These are phyloP conservation scores for Oryza longistaminata DNA, from an alignment of 176 grass and related monocot species.

Conservation along the genomic window DNA sequence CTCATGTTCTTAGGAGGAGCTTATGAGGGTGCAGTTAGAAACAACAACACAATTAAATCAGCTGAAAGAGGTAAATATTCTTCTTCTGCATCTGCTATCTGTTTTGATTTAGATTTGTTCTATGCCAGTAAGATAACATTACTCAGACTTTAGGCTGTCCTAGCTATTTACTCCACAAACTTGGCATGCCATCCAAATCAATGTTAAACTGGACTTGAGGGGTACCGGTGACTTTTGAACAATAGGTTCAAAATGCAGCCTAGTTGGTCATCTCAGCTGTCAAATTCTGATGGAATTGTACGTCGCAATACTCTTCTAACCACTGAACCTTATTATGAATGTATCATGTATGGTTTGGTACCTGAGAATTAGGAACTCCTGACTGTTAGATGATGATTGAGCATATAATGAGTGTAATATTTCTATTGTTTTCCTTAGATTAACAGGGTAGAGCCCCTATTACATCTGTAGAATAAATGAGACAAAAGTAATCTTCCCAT, in stretches of 20 bases:
- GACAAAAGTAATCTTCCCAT: background rate
- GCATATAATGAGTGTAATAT: slow-evolving; percentile 2
- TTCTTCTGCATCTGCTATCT: slow-evolving; percentile 15
- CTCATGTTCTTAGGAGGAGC: slow-evolving; percentile 72
- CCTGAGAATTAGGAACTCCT: slow-evolving; percentile 1
- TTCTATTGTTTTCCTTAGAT: background rate
- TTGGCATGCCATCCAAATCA: background rate
- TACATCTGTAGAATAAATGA: background rate
- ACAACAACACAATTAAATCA: slow-evolving; percentile 60
- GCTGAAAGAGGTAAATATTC: slow-evolving; percentile 70
- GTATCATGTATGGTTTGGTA: slow-evolving; percentile 1
- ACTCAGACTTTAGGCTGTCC: slow-evolving; percentile 14
- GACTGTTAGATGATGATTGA: background rate
- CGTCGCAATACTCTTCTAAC: slow-evolving; percentile 11
- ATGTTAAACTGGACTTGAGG: background rate
- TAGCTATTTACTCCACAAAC: slow-evolving; percentile 8
- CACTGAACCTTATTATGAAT: background rate
- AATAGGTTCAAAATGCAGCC: background rate
- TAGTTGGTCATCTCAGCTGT: background rate
- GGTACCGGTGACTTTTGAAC: background rate
- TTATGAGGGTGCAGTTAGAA: slow-evolving; percentile 81
- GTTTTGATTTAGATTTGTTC: slow-evolving; percentile 16
- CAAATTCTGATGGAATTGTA: background rate
- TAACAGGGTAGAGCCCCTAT: background rate
- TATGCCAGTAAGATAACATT: background rate